These are phyloP conservation scores for Penicillium arizonense DNA, from an alignment of 495 filamentous ascomycete species.

Conservation along the genomic window DNA sequence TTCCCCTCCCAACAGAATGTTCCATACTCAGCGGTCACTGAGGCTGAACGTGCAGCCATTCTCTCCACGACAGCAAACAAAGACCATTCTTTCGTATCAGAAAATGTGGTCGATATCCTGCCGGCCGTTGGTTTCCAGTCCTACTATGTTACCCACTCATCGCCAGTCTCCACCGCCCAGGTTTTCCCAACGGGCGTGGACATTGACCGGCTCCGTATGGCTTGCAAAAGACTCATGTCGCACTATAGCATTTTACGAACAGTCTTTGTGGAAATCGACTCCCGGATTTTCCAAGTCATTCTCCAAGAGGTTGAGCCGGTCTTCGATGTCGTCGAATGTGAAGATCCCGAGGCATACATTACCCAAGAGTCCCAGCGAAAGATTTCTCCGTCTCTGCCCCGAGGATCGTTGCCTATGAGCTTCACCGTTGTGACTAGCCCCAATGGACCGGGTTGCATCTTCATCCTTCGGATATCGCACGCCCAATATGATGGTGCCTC, in stretches of 20 bases:
- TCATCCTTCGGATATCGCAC: constrained; percentile 58
- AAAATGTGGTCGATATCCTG: constrained; percentile 16
- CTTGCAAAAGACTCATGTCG: background rate
- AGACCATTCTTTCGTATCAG: background rate
- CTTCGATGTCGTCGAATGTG: background rate
- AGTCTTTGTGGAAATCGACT: background rate
- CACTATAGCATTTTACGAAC: background rate
- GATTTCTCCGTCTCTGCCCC: background rate
- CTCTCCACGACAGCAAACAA: background rate
- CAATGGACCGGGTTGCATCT: background rate
- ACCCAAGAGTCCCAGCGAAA: background rate
- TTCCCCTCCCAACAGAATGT: background rate
- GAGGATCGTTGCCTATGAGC: background rate
- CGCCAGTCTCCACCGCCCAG: constrained; percentile 1
- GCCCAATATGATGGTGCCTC: constrained; percentile 65
- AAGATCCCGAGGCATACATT: background rate
- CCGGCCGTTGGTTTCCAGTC: constrained; percentile 12
- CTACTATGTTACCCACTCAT: constrained; percentile 18
- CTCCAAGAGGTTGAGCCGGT: background rate
- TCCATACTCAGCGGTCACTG: constrained; percentile 6
- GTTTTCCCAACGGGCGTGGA: constrained; percentile 1
- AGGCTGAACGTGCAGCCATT: background rate
- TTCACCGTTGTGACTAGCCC: background rate
- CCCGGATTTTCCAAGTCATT: background rate
- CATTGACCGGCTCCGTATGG: background rate